Evolutionary conservation across 345 rosid species (phyloP).

Genomic region (Euclidium syriacum): DNA sequence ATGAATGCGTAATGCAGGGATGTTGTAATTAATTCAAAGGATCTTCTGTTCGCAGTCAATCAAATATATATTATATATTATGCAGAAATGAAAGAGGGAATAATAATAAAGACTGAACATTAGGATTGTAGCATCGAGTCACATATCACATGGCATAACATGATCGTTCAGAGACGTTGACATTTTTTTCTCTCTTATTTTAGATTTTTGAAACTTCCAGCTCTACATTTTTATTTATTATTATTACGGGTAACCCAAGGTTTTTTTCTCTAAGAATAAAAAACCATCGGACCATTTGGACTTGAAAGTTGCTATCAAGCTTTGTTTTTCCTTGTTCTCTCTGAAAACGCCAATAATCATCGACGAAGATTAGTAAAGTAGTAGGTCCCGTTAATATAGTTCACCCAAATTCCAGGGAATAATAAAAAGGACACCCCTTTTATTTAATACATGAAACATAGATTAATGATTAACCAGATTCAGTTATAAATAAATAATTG

Average conservation of each 20-base stretch:
- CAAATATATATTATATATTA: neutral
- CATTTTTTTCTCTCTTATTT: neutral
- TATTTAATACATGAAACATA: neutral
- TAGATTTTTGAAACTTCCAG: neutral
- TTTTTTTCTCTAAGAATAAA: too few relatives aligned
- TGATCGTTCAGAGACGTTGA: slow-evolving; percentile 16
- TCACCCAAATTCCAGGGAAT: too few relatives aligned
- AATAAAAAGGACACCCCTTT: neutral
- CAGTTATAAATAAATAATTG: neutral
- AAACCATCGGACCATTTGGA: neutral
- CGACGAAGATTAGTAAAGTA: too few relatives aligned
- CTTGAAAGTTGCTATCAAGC: neutral
- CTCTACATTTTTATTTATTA: neutral
- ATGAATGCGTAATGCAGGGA: neutral
- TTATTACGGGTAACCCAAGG: neutral
- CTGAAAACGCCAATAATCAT: neutral
- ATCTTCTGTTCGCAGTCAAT: neutral
- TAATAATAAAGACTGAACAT: neutral
- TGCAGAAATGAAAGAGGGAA: neutral
- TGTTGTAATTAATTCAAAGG: neutral
- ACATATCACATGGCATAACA: slow-evolving; percentile 29
- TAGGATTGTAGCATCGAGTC: slow-evolving; percentile 12
- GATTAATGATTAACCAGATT: neutral
- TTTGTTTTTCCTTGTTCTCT: neutral
- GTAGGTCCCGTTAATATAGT: too few relatives aligned